A percentile compares a stretch with the other conserved stretches of the same genome.
Conservation (phyloP, 2,329 filamentous ascomycete species). For the Paraconiothyrium sp. region DNA sequence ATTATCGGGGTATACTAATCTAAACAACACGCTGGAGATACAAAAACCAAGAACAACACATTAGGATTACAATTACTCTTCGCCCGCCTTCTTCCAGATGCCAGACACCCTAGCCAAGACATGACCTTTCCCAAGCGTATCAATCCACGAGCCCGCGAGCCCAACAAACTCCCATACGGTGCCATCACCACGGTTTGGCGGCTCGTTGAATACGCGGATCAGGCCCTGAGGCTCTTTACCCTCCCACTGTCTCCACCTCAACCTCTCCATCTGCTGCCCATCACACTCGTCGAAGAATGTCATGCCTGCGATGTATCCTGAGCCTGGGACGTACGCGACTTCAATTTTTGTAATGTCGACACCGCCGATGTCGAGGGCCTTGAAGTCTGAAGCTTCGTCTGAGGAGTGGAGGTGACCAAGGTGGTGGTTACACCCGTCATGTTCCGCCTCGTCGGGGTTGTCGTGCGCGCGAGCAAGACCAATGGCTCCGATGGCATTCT, state of each 20-base stretch:
- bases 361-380: conserved; percentile 28
- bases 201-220: conserved; percentile 30
- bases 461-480: conserved; percentile 31
- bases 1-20: neutral
- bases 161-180: conserved; percentile 39
- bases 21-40: neutral
- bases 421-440: conserved; percentile 33
- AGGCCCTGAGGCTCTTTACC: conserved; percentile 33
- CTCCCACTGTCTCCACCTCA: conserved; percentile 38
- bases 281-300: conserved; percentile 35
- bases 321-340: conserved; percentile 35
- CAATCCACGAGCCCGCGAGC: conserved; percentile 32
- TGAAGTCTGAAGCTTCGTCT: conserved; percentile 24
- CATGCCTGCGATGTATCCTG: conserved; percentile 35
- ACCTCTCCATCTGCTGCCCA: conserved; percentile 25
- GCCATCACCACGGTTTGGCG: conserved; percentile 37
- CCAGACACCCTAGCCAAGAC: conserved; percentile 35
- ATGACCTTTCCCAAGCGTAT: conserved; percentile 30
- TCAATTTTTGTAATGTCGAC: conserved; percentile 40
- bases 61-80: conserved; percentile 2
- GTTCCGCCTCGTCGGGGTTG: conserved; percentile 15
- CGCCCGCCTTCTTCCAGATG: conserved; percentile 38
- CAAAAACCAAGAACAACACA: neutral
- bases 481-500: conserved; percentile 35
- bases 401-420: conserved; percentile 27